phyloP scores from a whole-genome alignment of 1,139 yeast genomes.

The Taphrina betulina region DNA sequence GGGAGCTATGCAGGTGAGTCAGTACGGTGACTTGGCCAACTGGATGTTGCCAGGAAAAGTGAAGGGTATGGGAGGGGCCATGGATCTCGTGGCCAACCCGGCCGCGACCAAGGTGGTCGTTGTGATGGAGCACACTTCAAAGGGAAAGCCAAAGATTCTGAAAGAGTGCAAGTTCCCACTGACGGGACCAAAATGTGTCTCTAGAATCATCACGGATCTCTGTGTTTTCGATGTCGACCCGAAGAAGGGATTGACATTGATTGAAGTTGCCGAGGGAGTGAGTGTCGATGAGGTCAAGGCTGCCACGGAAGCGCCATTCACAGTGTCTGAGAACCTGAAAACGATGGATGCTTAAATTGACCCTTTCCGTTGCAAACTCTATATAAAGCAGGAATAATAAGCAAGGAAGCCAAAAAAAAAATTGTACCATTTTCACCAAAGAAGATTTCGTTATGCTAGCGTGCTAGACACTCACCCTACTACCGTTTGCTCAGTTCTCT shows the following conservation, averaged over 20 bases:
- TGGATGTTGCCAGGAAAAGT: constrained; percentile 55
- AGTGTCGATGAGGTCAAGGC: constrained; percentile 48
- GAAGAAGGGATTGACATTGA: constrained; percentile 47
- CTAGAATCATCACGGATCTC: constrained; percentile 52
- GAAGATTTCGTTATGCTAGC: too few relatives aligned
- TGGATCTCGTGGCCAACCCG: constrained; percentile 56
- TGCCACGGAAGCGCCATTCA: constrained; percentile 50
- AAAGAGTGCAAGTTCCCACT: constrained; percentile 51
- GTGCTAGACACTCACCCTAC: too few relatives aligned
- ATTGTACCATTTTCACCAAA: too few relatives aligned
- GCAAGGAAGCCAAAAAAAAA: too few relatives aligned
- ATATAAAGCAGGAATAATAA: too few relatives aligned
- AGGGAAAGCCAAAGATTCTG: constrained; percentile 53
- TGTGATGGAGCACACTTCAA: constrained; percentile 53
- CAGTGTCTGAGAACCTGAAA: constrained; percentile 45
- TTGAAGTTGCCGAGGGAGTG: constrained; percentile 49
- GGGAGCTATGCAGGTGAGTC: constrained; percentile 55
- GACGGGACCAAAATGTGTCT: constrained; percentile 52
- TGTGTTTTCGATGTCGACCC: constrained; percentile 53
- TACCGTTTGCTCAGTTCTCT: too few relatives aligned
- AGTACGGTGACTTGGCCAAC: constrained; percentile 53
- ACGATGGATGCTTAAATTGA: constrained; percentile 11
- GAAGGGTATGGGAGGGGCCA: constrained; percentile 60
- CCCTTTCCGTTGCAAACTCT: too few relatives aligned
- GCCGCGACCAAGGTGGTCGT: constrained; percentile 52